These are phyloP conservation scores for Phytomonas sp. DNA, from an alignment of 208 protist species.

Conservation along the genomic window DNA sequence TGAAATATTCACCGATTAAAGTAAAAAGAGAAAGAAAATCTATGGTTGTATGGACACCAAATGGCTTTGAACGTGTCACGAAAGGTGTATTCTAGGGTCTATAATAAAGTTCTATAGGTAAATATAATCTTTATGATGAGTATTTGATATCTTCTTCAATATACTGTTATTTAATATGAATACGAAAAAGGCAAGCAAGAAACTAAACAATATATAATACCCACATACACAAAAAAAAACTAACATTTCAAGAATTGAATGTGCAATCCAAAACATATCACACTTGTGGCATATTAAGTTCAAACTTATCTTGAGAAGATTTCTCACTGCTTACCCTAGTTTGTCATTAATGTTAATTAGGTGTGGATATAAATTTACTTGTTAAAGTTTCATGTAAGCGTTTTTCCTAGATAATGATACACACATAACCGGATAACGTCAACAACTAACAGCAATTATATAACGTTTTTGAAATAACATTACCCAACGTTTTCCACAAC, in stretches of 20 bases:
- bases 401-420: neutral
- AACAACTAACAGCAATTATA: neutral
- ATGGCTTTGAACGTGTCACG: neutral
- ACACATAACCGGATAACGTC: neutral
- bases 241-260: slow-evolving; percentile 3
- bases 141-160: neutral
- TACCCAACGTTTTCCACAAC: neutral
- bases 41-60: neutral
- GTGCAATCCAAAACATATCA: slow-evolving; percentile 1
- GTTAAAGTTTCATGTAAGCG: neutral
- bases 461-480: neutral
- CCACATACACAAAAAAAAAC: neutral
- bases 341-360: slow-evolving; percentile 1
- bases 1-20: neutral
- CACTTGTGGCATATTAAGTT: neutral
- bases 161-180: neutral
- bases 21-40: neutral
- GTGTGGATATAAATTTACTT: neutral
- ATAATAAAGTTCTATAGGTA: neutral
- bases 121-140: neutral
- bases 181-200: neutral
- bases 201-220: slow-evolving; percentile 7
- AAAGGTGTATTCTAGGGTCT: neutral
- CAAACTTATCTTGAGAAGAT: neutral
- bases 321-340: neutral